phyloP scores from a whole-genome alignment of 306 rosid species.

The Alnus rubra region DNA sequence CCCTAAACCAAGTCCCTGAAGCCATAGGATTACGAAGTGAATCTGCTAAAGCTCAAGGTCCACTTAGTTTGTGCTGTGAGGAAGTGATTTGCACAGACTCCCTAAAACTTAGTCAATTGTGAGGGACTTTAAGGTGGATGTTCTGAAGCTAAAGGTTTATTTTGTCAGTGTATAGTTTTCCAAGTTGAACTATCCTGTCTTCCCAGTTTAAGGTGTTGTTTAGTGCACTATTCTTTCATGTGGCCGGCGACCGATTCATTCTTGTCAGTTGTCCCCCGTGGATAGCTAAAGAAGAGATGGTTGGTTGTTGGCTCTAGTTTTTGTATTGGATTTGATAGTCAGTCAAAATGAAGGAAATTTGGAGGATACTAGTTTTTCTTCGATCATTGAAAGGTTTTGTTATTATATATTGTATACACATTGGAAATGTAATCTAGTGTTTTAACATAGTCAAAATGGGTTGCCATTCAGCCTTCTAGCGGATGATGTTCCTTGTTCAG shows the following conservation, averaged over 20 bases:
- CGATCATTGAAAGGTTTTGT: too few relatives aligned
- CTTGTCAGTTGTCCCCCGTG: neutral
- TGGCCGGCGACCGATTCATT: neutral
- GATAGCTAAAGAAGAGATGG: neutral
- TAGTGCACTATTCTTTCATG: neutral
- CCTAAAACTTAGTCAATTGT: neutral
- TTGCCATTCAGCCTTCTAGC: too few relatives aligned
- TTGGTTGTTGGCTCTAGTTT: constrained; percentile 9
- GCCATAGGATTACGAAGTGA: neutral
- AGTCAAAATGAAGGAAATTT: too few relatives aligned
- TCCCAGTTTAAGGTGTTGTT: constrained; percentile 10
- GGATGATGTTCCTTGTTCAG: too few relatives aligned
- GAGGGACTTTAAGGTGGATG: constrained; percentile 4
- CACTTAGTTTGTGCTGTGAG: neutral
- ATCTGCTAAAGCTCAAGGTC: neutral
- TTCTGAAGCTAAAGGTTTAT: neutral
- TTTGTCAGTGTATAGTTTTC: neutral
- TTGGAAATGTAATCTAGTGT: too few relatives aligned
- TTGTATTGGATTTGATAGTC: too few relatives aligned
- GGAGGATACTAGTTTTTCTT: too few relatives aligned
- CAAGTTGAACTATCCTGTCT: neutral
- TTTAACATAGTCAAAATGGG: too few relatives aligned
- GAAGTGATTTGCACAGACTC: constrained; percentile 1
- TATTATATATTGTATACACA: too few relatives aligned
- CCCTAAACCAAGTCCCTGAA: constrained; percentile 15